These are phyloP conservation scores for Nephelium lappaceum DNA, from an alignment of 345 rosid genomes.

Conservation along the genomic window DNA sequence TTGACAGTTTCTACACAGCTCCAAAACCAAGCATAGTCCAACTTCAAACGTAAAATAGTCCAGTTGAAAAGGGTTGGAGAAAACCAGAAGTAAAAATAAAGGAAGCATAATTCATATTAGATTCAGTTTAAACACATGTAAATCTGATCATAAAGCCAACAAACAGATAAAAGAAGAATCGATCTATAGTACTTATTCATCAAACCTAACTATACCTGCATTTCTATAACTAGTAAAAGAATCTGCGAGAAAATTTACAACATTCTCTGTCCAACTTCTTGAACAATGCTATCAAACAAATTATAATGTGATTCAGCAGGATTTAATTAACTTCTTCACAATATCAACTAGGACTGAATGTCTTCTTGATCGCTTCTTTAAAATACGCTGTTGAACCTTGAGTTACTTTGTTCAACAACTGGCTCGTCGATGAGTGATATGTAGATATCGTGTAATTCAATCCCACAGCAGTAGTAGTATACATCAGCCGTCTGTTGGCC, in stretches of 20 bases:
- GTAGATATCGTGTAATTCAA: constrained; percentile 38
- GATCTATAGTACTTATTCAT: constrained; percentile 28
- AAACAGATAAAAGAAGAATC: neutral
- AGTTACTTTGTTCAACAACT: constrained; percentile 29
- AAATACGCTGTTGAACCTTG: constrained; percentile 31
- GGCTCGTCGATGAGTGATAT: constrained; percentile 30
- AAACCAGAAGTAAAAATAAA: neutral
- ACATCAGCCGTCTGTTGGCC: too few species aligned
- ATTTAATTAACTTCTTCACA: too few species aligned
- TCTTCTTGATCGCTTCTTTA: constrained; percentile 27
- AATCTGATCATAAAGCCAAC: neutral
- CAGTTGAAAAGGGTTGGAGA: neutral
- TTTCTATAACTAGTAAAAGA: constrained; percentile 23
- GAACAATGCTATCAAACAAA: constrained; percentile 36
- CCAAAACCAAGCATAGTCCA: too few species aligned
- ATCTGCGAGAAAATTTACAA: constrained; percentile 41
- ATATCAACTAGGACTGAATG: constrained; percentile 18
- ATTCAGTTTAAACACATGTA: neutral
- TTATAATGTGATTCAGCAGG: constrained; percentile 4
- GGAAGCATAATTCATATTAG: neutral
- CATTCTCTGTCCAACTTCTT: constrained; percentile 36
- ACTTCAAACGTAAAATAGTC: too few species aligned
- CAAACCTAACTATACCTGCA: constrained; percentile 39
- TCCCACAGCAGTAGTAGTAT: too few species aligned
- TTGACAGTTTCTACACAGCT: too few species aligned